Evolutionary conservation across 257 asterid genomes (phyloP).

Genomic region (Eucommia ulmoides): DNA sequence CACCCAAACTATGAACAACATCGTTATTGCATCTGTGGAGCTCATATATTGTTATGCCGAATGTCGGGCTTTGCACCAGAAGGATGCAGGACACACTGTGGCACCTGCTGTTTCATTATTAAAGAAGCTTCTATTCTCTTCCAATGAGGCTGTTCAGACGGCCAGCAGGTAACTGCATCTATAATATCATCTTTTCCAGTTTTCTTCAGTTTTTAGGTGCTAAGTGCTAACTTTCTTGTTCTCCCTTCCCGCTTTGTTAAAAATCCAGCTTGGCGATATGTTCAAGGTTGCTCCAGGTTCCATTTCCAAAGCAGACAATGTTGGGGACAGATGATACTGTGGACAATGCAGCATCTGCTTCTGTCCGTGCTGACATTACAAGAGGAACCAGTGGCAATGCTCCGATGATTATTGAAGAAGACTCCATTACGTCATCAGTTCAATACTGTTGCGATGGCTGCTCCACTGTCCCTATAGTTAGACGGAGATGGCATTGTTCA

Average conservation of each 20-base stretch:
- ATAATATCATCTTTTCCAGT: no score
- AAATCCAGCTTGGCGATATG: constrained; percentile 94
- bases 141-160: constrained; percentile 92
- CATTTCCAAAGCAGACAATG: constrained; percentile 99
- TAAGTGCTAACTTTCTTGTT: constrained; percentile 10
- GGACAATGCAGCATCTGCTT: constrained; percentile 45
- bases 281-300: constrained; percentile 97
- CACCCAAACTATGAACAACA: constrained; percentile 88
- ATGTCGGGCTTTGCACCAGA: constrained; percentile 77
- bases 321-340: constrained; percentile 66
- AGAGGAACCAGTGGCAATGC: constrained; percentile 50
- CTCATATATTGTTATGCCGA: constrained; percentile 92
- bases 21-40: constrained; percentile 81
- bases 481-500: constrained; percentile 98
- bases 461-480: constrained; percentile 90
- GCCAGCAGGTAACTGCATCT: constrained; percentile 80
- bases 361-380: constrained; percentile 51
- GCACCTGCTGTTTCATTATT: constrained; percentile 81
- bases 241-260: constrained; percentile 14
- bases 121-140: constrained; percentile 67
- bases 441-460: constrained; percentile 99
- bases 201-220: constrained; percentile 4
- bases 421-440: constrained; percentile 84
- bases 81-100: constrained; percentile 51
- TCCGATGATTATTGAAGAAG: constrained; percentile 80